Conservation (phyloP, 306 rosid genomes). For the Cucumis sativus region DNA sequence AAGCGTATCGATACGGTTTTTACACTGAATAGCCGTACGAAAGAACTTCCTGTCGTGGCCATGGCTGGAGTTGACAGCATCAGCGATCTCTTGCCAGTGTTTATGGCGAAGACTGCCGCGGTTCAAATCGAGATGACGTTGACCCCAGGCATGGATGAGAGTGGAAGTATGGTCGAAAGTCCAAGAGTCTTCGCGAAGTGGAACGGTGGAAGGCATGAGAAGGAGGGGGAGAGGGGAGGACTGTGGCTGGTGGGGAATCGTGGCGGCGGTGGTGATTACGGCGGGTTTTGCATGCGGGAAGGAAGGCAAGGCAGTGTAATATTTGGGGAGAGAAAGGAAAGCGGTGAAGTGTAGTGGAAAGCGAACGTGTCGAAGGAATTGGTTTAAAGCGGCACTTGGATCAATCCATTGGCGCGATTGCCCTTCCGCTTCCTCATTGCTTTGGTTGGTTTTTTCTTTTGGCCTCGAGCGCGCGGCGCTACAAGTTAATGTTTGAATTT, state of each 20-base stretch:
- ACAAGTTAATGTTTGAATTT: not conserved
- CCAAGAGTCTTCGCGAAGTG: slow-evolving; percentile 59
- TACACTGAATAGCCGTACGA: slow-evolving; percentile 60
- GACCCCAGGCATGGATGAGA: slow-evolving; percentile 69
- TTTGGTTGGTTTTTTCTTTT: not conserved
- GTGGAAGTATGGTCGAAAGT: slow-evolving; percentile 49
- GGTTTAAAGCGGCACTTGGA: not conserved
- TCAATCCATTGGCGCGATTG: slow-evolving; percentile 1
- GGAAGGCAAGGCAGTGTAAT: not conserved
- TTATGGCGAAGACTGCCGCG: slow-evolving; percentile 51
- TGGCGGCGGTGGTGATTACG: not conserved
- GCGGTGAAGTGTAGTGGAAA: not conserved
- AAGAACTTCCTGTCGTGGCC: slow-evolving; percentile 17
- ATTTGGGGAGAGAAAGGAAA: not conserved
- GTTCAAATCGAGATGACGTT: slow-evolving; percentile 33
- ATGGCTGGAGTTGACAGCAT: slow-evolving; percentile 43
- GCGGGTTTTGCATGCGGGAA: not conserved
- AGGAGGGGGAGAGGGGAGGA: slow-evolving; percentile 14
- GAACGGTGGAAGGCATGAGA: slow-evolving; percentile 14
- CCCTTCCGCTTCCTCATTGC: not conserved
- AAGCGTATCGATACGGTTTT: slow-evolving; percentile 62
- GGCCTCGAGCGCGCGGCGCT: slow-evolving; percentile 3
- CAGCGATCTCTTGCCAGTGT: slow-evolving; percentile 65
- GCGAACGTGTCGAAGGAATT: slow-evolving; percentile 3
- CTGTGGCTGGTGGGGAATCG: not conserved